phyloP scores from a whole-genome alignment of 2,329 filamentous ascomycete genomes.

The Penicillium sp. region DNA sequence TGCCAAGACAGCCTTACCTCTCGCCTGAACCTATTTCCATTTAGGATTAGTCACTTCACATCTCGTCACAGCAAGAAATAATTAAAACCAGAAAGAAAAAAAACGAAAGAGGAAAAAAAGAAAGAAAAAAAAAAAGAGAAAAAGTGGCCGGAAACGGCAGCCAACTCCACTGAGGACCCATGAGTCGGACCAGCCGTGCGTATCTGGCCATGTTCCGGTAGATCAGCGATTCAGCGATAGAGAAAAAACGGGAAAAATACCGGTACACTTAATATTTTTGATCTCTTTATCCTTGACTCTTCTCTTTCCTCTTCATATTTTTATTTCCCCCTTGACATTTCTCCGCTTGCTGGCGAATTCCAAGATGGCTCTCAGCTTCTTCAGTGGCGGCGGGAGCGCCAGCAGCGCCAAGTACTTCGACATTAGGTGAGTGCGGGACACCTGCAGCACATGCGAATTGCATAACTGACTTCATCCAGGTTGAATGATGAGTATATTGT shows the following conservation, averaged over 20 bases:
- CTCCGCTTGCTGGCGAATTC: slow-evolving; percentile 16
- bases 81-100: background rate
- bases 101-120: background rate
- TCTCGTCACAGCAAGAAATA: slow-evolving; percentile 17
- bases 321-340: slow-evolving; percentile 5
- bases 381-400: slow-evolving; percentile 41
- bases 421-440: slow-evolving; percentile 41
- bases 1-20: background rate
- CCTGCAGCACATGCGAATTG: slow-evolving; percentile 3
- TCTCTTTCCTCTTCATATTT: background rate
- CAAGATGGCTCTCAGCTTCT: slow-evolving; percentile 47
- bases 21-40: background rate
- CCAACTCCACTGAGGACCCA: slow-evolving; percentile 33
- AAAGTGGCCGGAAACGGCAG: slow-evolving; percentile 32
- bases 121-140: background rate
- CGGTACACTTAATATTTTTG: slow-evolving; percentile 13
- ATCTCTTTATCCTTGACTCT: slow-evolving; percentile 1
- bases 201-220: slow-evolving; percentile 41
- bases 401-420: slow-evolving; percentile 51
- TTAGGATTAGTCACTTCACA: slow-evolving; percentile 23
- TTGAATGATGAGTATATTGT: slow-evolving; percentile 77
- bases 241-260: slow-evolving; percentile 17
- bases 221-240: slow-evolving; percentile 32
- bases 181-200: slow-evolving; percentile 45
- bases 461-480: slow-evolving; percentile 44